These are phyloP conservation scores for Bipolaris victoriae DNA, from an alignment of 2,329 filamentous ascomycete genomes.

Conservation along the genomic window DNA sequence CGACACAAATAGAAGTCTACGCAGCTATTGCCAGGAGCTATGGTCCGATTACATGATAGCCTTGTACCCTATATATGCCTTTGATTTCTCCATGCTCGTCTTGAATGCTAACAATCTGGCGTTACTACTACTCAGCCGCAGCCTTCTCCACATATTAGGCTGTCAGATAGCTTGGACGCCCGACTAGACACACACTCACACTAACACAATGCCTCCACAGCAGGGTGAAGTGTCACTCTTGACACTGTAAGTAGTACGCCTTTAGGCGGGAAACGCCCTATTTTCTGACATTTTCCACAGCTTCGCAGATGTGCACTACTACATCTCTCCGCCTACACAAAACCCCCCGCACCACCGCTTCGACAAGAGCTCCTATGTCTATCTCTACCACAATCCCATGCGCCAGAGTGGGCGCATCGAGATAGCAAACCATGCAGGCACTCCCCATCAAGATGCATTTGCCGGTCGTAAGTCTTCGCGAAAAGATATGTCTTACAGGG, in stretches of 20 bases:
- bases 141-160: conserved; percentile 9
- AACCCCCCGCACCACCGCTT: conserved; percentile 80
- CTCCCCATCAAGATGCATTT: conserved; percentile 79
- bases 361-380: conserved; percentile 79
- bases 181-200: conserved; percentile 12
- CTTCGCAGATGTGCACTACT: conserved; percentile 81
- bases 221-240: conserved; percentile 56
- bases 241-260: conserved; percentile 52
- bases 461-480: conserved; percentile 68
- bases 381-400: conserved; percentile 75
- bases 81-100: conserved; percentile 17
- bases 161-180: conserved; percentile 15
- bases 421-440: conserved; percentile 76
- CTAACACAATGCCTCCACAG: conserved; percentile 53
- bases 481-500: neutral
- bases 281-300: conserved; percentile 52
- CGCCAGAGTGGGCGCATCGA: conserved; percentile 73
- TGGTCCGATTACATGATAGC: conserved; percentile 20
- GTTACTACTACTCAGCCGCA: conserved; percentile 3
- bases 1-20: conserved; percentile 43
- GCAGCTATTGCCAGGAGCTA: conserved; percentile 26
- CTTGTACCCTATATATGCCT: conserved; percentile 27
- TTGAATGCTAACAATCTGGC: conserved; percentile 21
- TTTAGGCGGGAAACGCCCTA: neutral
- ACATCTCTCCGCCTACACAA: conserved; percentile 70